Evolutionary conservation across 257 asterid genomes (phyloP), one percentile per base, ranked within the genome.

Genomic region (Plantago ovata): DNA sequence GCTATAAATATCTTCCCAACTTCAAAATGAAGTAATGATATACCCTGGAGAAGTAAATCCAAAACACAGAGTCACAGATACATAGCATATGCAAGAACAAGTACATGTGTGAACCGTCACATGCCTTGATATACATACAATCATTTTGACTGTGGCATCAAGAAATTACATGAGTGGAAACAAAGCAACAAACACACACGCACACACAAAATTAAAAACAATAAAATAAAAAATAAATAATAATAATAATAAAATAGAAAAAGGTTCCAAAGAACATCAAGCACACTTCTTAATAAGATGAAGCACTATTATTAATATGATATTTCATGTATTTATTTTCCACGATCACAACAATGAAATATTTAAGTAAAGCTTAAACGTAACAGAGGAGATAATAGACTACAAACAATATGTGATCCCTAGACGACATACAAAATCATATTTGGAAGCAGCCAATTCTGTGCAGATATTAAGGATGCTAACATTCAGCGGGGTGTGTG

Each of bases 241-340:
- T n/a, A n/a, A n/a, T n/a, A n/a, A n/a, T n/a, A n/a, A n/a, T n/a
- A n/a, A n/a, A n/a, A n/a, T n/a, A n/a, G 23, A 12, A 38, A 50
- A 46, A 61, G 54, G 24, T 28, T 55, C 33, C 42, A 64, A 64
- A 67, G 58, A 19, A 23, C 43, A 65, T 32, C 56, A 47, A 60
- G 60, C 54, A 45, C 45, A 47, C 58, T 44, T 33, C 38, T n/a
- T 38, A 44, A 51, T 22, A 49, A 66, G 8, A 7, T 66, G 56
- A 51, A 50, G 46, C 19, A 50, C 33, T 53, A 33, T 42, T 39
- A 45, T 38, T 21, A 47, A 5, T 7, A 40, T 49, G 57, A 43
- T 38, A 42, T 57, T n/a, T 46, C 58, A 41, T 42, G 21, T 41
- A 61, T n/a, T 64, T 43, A 10, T 46, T 61, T 10, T 12, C 32